Percentiles rank a stretch among this genome's conserved stretches.
phyloP scores from a whole-genome alignment of 192 early-diverging fungal species.

The Mycoemilia scoparia region DNA sequence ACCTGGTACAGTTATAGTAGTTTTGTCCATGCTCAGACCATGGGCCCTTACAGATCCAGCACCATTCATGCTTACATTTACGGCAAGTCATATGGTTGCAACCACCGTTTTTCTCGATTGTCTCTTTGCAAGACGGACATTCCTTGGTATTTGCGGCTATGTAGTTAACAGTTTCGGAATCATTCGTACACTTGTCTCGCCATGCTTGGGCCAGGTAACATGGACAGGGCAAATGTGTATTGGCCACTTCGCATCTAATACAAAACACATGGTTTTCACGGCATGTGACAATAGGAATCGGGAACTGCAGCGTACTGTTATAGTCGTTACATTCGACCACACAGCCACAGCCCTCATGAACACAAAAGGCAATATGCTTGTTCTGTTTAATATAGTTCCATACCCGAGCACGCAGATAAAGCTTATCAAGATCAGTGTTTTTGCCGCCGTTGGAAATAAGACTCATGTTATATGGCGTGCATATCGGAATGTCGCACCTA shows the following conservation, averaged over 20 bases:
- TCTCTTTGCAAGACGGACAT: slow-evolving; percentile 83
- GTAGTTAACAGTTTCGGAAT: slow-evolving; percentile 97
- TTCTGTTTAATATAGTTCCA: slow-evolving; percentile 87
- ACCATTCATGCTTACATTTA: slow-evolving; percentile 95
- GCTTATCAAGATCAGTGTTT: slow-evolving; percentile 25
- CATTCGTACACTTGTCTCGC: slow-evolving; percentile 93
- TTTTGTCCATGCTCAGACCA: slow-evolving; percentile 91
- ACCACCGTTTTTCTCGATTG: slow-evolving; percentile 99
- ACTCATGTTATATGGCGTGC: slow-evolving; percentile 56
- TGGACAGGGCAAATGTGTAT: slow-evolving; percentile 76
- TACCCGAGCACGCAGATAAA: slow-evolving; percentile 46
- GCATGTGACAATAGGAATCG: slow-evolving; percentile 81
- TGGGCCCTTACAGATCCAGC: slow-evolving; percentile 97
- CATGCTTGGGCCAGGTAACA: slow-evolving; percentile 70
- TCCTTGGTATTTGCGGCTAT: slow-evolving; percentile 89
- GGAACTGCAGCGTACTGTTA: slow-evolving; percentile 36
- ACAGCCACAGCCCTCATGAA: slow-evolving; percentile 86
- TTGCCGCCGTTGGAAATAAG: slow-evolving; percentile 39
- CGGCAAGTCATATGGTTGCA: slow-evolving; percentile 99
- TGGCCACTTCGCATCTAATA: slow-evolving; percentile 71
- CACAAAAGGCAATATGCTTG: slow-evolving; percentile 74
- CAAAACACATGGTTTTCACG: slow-evolving; percentile 66
- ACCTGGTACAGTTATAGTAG: slow-evolving; percentile 98
- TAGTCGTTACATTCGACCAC: slow-evolving; percentile 80
- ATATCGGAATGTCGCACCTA: slow-evolving; percentile 65